Percentiles rank a stretch among this genome's conserved stretches.
These are phyloP conservation scores for Rhododendron molle DNA, from an alignment of 148 eudicot genomes.

Conservation along the genomic window DNA sequence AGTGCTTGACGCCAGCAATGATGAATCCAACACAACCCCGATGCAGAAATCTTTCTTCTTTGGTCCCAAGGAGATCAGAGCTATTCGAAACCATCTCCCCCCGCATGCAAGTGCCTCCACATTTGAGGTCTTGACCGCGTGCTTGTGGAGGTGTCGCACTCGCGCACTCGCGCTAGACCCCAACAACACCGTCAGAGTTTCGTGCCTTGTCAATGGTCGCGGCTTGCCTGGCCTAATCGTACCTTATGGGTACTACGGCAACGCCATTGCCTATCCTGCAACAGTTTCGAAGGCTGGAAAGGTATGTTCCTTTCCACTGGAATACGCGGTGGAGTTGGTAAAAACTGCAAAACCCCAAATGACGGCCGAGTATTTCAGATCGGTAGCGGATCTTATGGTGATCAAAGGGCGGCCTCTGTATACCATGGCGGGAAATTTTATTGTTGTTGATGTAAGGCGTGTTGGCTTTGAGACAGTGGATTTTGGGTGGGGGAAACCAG, in stretches of 20 bases:
- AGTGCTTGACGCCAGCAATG: constrained; percentile 2
- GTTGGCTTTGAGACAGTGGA: no score
- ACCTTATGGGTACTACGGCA: constrained; percentile 13
- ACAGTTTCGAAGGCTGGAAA: constrained; percentile 4
- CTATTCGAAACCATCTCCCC: neutral
- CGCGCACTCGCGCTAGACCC: constrained; percentile 14
- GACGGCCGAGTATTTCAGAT: no score
- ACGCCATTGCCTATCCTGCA: constrained; percentile 15
- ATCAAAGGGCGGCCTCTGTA: no score
- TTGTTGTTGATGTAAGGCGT: no score
- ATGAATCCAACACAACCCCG: constrained; percentile 13
- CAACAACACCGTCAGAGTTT: neutral
- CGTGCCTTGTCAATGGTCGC: constrained; percentile 12
- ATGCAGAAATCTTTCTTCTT: neutral
- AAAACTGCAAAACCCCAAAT: no score
- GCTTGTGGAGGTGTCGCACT: constrained; percentile 20
- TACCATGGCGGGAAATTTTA: no score
- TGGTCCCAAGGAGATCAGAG: neutral
- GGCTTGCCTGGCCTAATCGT: neutral
- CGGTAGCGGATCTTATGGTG: no score
- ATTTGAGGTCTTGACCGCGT: constrained; percentile 20
- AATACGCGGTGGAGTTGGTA: no score
- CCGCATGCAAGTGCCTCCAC: constrained; percentile 4
- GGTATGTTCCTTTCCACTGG: neutral
- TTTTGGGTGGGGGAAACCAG: no score